Percentiles rank a stretch among this genome's conserved stretches.
phyloP scores from a whole-genome alignment of 176 grass and related monocot genomes.

The Lolium perenne region DNA sequence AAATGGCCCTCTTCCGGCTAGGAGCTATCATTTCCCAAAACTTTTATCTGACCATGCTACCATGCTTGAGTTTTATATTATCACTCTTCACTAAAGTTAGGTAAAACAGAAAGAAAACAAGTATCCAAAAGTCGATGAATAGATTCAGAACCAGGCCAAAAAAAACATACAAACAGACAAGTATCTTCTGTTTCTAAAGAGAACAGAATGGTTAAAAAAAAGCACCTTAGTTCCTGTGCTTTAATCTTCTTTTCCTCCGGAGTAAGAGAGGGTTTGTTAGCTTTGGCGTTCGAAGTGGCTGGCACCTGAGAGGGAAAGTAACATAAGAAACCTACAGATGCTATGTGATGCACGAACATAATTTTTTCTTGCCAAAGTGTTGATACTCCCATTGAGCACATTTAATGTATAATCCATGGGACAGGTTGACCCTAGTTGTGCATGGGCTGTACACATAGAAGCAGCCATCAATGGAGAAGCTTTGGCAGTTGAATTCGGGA shows the following conservation, averaged over 20 bases:
- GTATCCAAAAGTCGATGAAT: constrained; percentile 20
- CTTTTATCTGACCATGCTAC: background rate
- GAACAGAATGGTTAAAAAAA: constrained; percentile 38
- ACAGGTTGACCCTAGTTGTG: background rate
- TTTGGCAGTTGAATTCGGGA: background rate
- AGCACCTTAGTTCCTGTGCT: constrained; percentile 85
- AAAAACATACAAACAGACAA: constrained; percentile 20
- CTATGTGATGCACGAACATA: background rate
- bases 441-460: constrained; percentile 22
- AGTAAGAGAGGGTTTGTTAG: constrained; percentile 66
- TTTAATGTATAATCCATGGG: background rate
- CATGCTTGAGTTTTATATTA: background rate
- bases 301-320: constrained; percentile 56
- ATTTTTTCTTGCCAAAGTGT: background rate
- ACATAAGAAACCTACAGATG: constrained; percentile 21
- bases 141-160: constrained; percentile 14
- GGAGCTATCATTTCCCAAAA: constrained; percentile 7
- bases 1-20: background rate
- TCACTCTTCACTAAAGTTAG: background rate
- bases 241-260: constrained; percentile 93
- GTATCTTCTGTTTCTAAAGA: background rate
- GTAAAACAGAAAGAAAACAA: constrained; percentile 25
- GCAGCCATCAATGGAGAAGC: constrained; percentile 5
- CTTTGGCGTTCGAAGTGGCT: constrained; percentile 51
- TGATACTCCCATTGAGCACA: constrained; percentile 1